Base-by-base conservation (phyloP, 2,329 filamentous ascomycete species). In the Fusarium paranaense region DNA sequence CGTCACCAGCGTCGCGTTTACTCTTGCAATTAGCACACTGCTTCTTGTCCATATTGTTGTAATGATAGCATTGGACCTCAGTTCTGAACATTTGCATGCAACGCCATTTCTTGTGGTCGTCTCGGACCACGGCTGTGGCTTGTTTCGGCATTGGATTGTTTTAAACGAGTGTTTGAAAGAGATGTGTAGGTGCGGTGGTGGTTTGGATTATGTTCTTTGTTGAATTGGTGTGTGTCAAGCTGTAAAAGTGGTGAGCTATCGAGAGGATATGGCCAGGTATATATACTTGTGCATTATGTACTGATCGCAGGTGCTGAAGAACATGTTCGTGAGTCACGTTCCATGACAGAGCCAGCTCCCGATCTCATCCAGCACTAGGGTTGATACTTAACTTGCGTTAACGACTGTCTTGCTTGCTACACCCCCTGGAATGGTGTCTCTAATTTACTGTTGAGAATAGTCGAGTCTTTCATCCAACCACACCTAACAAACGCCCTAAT, bases 41-140 rank as follows among this genome's bases (percentile, higher is more conserved):
- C 47, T 57, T 73, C 40, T 40, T 62, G 32, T 54, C 54, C 27
- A 72, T 69, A 37, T 52, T 45, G 38, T 72, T 72, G 58, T 47
- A 47, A 16, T 7, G 14, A 16, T 47, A 47, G 20, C 42, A 47
- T 47, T 14, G 22, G 22, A 25, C 42, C 42, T 25, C 22, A 7
- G 20, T 25, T 47, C 22, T 25, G 7, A 47, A 25, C 20, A 25
- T 47, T 25, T 47, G 42, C 42, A 16, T 47, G 47, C 70, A 72
- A 35, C 72, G 72, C 70, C 70, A 72, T 35, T 71, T 66, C 18
- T 50, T 37, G 47, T 70, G 52, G 40, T 73, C 70, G 4, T 73
- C 42, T 32, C 70, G 30, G 30, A 32, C 30, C 30, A 32, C 30
- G 30, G 30, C 10, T 32, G 30, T 32, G 30, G 30, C 65, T 14